Percentiles rank a stretch among this genome's conserved stretches.
Evolutionary conservation across 495 filamentous ascomycete species (phyloP).

Genomic region (Penicillium robsamsonii): DNA sequence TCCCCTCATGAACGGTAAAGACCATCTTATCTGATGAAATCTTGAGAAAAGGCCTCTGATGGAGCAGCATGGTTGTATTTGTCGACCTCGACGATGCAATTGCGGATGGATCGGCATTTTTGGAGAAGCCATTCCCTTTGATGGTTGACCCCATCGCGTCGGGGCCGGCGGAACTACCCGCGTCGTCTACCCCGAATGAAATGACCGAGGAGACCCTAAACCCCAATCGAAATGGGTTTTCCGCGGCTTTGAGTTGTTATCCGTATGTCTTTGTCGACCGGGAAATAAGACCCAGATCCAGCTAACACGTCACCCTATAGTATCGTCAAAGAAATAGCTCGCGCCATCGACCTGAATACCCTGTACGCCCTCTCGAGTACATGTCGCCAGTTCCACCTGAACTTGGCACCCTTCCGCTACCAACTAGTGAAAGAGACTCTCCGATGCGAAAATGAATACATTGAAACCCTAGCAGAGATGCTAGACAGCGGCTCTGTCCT

Average conservation of each 20-base stretch:
- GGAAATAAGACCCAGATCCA: conserved; percentile 1
- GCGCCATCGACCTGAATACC: conserved; percentile 77
- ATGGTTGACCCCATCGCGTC: conserved; percentile 18
- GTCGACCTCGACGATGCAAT: conserved; percentile 44
- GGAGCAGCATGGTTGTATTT: conserved; percentile 48
- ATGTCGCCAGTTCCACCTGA: conserved; percentile 73
- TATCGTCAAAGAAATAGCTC: conserved; percentile 71
- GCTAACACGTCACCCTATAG: conserved; percentile 30
- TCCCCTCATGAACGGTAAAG: conserved; percentile 18
- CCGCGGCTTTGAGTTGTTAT: conserved; percentile 81
- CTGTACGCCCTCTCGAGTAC: conserved; percentile 76
- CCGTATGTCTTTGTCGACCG: conserved; percentile 57
- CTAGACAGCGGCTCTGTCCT: conserved; percentile 32
- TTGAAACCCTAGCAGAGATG: conserved; percentile 42
- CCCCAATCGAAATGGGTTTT: conserved; percentile 68
- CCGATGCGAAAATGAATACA: conserved; percentile 71
- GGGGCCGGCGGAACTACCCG: conserved; percentile 10
- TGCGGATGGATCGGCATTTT: conserved; percentile 19
- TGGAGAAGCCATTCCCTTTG: conserved; percentile 28
- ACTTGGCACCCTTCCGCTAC: conserved; percentile 71
- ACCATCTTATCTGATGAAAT: conserved; percentile 30
- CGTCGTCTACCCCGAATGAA: conserved; percentile 10
- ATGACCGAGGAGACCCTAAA: conserved; percentile 25
- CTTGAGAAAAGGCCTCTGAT: conserved; percentile 21
- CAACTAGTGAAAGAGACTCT: conserved; percentile 70